Evolutionary conservation across 306 rosid genomes (phyloP), one percentile per base, ranked within the genome.

Genomic region (Cicer judaicum): DNA sequence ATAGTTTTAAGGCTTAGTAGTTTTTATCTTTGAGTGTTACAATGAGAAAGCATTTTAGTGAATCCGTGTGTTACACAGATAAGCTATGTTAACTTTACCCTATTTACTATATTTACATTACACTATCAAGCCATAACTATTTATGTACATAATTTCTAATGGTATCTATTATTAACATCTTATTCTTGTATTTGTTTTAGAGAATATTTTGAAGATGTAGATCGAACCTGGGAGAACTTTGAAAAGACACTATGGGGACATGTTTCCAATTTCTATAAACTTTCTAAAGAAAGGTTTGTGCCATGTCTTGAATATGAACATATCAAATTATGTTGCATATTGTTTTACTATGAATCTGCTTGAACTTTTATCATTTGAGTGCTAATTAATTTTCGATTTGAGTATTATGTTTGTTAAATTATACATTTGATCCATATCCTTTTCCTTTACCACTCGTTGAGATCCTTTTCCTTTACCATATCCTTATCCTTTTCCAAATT

Each of bases 141-240:
- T 59, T 57, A 24, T 29, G 9, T 6, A 59, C 64, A 24, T 12
- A 59, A 24, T 59, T 29, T 59, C 42, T 7, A 60, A 6, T 2
- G 18, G 19, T 50, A 24, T 77, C 70, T 84, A 16, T 15, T 76
- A 74, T 48, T 75, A 68, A 59, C 38, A 62, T 74, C 41, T 66
- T 64, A 60, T 70, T 56, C 16, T 69, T 84, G 72, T 71, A 60
- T 78, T 50, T 77, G 68, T 64, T 34, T 47, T 81, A 94, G 98
- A 68, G 95, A 87, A 83, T 92, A 94, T 85, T 94, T 92, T 84
- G 97, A 94, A 88, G 98, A 94, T 38, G 96, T 94, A 34, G 98
- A 94, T 79, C 87, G 42, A 80, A 88, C 96, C 6, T 91, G 98
- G 98, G 98, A 94, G 84, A 88, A 88, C 75, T 94, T 94, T 88